phyloP scores from a whole-genome alignment of 768 basidiomycete species.

The Leccinum broughii region DNA sequence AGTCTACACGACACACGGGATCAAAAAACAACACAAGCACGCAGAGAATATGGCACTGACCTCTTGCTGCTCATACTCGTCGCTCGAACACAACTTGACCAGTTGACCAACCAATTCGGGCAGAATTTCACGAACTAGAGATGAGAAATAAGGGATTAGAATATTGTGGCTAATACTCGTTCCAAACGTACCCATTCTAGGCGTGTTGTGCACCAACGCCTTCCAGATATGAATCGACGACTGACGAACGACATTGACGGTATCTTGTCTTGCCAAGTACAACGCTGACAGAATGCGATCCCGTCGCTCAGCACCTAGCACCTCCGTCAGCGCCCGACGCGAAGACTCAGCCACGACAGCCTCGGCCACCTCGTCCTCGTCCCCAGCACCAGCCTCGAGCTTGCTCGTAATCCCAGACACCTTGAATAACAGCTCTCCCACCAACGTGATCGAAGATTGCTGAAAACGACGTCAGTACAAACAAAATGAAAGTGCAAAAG shows the following conservation, averaged over 20 bases:
- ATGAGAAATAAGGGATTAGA: constrained; percentile 12
- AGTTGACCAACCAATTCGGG: constrained; percentile 81
- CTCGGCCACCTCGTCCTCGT: constrained; percentile 69
- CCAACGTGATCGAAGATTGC: constrained; percentile 95
- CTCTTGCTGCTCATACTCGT: constrained; percentile 88
- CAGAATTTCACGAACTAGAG: constrained; percentile 82
- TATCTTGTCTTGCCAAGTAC: constrained; percentile 92
- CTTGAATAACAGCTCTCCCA: constrained; percentile 95
- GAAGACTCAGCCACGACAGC: constrained; percentile 73
- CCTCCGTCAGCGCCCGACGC: constrained; percentile 80
- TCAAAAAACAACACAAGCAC: not conserved
- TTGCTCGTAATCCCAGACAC: constrained; percentile 95
- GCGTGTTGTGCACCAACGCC: constrained; percentile 93
- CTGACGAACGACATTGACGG: constrained; percentile 85
- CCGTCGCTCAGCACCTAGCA: constrained; percentile 83
- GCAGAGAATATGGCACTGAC: constrained; percentile 36
- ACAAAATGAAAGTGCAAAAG: not conserved
- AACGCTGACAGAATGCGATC: constrained; percentile 89
- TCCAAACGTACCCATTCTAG: constrained; percentile 66
- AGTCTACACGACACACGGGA: constrained; percentile 43
- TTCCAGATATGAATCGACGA: constrained; percentile 98
- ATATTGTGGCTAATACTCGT: not conserved
- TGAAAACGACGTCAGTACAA: constrained; percentile 26
- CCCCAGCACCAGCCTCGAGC: constrained; percentile 70
- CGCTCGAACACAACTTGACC: constrained; percentile 72